Percentiles rank a stretch among this genome's conserved stretches.
Evolutionary conservation across 805 yeast species (phyloP).

Genomic region (Saccharomyces jurei): DNA sequence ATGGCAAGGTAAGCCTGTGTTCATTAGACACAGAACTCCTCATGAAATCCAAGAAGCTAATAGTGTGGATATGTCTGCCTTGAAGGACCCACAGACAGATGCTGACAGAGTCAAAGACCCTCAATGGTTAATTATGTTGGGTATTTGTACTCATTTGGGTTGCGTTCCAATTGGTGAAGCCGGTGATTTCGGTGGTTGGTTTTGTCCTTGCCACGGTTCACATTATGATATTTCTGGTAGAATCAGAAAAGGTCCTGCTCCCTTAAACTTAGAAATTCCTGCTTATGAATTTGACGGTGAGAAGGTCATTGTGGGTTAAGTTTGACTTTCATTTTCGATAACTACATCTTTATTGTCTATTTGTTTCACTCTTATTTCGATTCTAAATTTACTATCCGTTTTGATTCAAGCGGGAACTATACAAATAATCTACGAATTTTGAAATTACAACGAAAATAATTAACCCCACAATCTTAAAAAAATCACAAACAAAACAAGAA

Average conservation of each 20-base stretch:
- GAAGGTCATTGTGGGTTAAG: constrained; percentile 80
- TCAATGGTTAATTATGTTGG: constrained; percentile 97
- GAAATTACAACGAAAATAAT: neutral
- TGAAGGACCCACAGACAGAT: constrained; percentile 94
- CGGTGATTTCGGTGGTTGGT: constrained; percentile 99
- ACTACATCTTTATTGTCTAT: neutral
- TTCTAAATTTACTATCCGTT: neutral
- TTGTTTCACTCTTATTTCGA: neutral
- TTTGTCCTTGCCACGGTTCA: constrained; percentile 99
- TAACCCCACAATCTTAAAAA: neutral
- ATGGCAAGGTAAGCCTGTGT: constrained; percentile 99
- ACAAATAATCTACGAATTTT: neutral
- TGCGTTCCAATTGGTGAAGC: constrained; percentile 99
- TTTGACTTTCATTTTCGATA: neutral
- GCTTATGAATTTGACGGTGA: constrained; percentile 80
- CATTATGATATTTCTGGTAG: constrained; percentile 99
- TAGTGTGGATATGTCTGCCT: constrained; percentile 58
- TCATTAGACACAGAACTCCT: constrained; percentile 96
- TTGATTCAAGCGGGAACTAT: neutral
- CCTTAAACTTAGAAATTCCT: constrained; percentile 95
- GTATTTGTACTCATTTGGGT: constrained; percentile 99
- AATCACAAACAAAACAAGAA: neutral
- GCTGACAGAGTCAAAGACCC: constrained; percentile 92
- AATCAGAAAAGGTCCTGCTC: constrained; percentile 99
- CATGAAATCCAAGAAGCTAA: constrained; percentile 94